Percentiles rank a stretch among this genome's conserved stretches.
phyloP scores from a whole-genome alignment of 306 rosid species.

The Canavalia gladiata region DNA sequence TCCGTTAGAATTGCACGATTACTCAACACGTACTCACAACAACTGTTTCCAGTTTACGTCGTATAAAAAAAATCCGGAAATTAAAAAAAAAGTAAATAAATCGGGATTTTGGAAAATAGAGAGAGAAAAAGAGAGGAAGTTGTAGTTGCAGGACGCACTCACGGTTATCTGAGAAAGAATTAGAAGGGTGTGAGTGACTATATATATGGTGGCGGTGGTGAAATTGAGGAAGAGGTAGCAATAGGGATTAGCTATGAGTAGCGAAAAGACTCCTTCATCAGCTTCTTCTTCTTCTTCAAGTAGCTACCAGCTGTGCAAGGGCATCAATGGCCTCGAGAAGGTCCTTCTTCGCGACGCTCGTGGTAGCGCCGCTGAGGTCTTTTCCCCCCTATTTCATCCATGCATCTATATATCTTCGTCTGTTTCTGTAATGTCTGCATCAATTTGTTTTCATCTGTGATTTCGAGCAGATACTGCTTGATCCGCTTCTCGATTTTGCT shows the following conservation, averaged over 20 bases:
- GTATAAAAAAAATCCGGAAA: background rate
- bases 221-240: background rate
- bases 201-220: slow-evolving; percentile 28
- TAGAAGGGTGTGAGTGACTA: slow-evolving; percentile 9
- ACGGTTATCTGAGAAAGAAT: background rate
- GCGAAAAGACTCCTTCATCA: slow-evolving; percentile 50
- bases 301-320: slow-evolving; percentile 62
- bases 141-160: background rate
- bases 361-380: slow-evolving; percentile 63
- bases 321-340: slow-evolving; percentile 73
- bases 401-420: background rate
- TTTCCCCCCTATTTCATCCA: background rate
- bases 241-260: slow-evolving; percentile 52
- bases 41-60: slow-evolving; percentile 4
- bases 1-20: background rate
- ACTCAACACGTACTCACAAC: slow-evolving; percentile 25
- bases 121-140: background rate
- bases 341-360: slow-evolving; percentile 57
- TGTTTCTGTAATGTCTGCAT: slow-evolving; percentile 23
- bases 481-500: slow-evolving; percentile 25
- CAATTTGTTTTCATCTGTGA: background rate
- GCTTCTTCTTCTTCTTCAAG: slow-evolving; percentile 30
- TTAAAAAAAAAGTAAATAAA: background rate
- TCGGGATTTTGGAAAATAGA: background rate
- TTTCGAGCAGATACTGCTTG: slow-evolving; percentile 3